Evolutionary conservation across 1,284 basidiomycete species (phyloP), one percentile per base, ranked within the genome.

Genomic region (Ustilago esculenta): DNA sequence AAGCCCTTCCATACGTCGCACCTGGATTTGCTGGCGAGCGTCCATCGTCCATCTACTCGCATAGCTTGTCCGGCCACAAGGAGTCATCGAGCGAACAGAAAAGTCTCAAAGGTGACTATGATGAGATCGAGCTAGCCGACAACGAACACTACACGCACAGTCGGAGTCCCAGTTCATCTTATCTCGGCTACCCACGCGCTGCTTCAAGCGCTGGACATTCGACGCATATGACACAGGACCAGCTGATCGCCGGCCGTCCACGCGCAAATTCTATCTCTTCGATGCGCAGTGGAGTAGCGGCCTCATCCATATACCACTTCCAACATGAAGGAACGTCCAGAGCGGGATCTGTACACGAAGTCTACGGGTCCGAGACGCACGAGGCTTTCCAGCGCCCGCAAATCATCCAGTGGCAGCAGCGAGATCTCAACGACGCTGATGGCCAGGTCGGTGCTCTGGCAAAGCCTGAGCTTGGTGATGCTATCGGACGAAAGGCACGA

Each of bases 331-430:
- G 68, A 27, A 66, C 52, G 5, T 71, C 68, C n/a, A 20, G 61
- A 4, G 36, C 57, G 6, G 54, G 53, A 0, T 71, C 68, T 2
- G 37, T 66, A 15, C 39, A 42, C n/a, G 59, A 56, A 17, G 42
- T 17, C 9, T 65, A 56, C 42, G 67, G 56, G 5, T 43, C 56
- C 4, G 60, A 70, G 18, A 40, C 60, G 3, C 56, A 60, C 42
- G 60, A 60, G 12, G 55, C 60, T 2, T 61, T 65, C 43, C 64
- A 67, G 35, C 50, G 44, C 21, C 71, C 67, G 7, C 66, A 69
- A 58, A 75, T 75, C 57, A 69, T 75, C 29, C 64, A 70, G 39
- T 75, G 72, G 72, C 56, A 72, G 54, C 60, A 67, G 42, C 66
- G 64, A 46, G 70, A 75, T 24, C 54, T 67, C 34, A 52, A 58